Base-by-base conservation (phyloP, 345 rosid species). In the Camelina hispida region DNA sequence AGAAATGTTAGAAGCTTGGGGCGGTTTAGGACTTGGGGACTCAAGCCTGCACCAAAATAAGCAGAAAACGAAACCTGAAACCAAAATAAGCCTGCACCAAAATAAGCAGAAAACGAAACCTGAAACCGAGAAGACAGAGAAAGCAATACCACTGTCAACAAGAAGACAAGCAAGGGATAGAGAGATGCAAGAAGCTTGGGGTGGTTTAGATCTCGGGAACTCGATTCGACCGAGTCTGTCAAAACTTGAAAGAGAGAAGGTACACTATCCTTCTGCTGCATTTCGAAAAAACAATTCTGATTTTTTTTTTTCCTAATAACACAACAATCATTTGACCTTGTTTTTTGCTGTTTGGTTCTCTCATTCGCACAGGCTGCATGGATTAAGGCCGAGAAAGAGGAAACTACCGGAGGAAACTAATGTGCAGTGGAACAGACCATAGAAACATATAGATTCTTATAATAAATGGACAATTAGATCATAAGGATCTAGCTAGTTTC, bases 171-270 rank as follows among this genome's bases (percentile, higher is more conserved):
- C 86, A 46, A 84, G 90, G 73, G 93, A 89, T 9, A 89, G 77
- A 80, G 99, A 95, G 82, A 73, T 95, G 84, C 87, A 81, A 76
- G 96, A 88, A 81, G 84, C 89, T 69, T 89, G 98, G 98, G 96
- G 93, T 75, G 99, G 98, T 51, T 69, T 95, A 47, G 87, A 92
- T 78, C 85, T 95, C 25, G 96, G 91, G 7, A 89, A 92, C 70
- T 87, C 91, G 18, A 80, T 92, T 35, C 77, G 64, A 35, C 93
- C 93, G 5, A 93, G 84, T 78, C 55, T 86, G 30, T 92, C 97
- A 34, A 93, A 82, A 78, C 96, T 95, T 15, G 93, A 93, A 81
- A 70, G 80, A 78, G 98, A 95, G 20, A 95, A 95, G 91, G 98
- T 78, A 28, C 83, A 79, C 86, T 53, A 62, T 32, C 38, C 61